Base-by-base conservation (phyloP, 2,329 filamentous ascomycete species). In the Colletotrichum karsti region DNA sequence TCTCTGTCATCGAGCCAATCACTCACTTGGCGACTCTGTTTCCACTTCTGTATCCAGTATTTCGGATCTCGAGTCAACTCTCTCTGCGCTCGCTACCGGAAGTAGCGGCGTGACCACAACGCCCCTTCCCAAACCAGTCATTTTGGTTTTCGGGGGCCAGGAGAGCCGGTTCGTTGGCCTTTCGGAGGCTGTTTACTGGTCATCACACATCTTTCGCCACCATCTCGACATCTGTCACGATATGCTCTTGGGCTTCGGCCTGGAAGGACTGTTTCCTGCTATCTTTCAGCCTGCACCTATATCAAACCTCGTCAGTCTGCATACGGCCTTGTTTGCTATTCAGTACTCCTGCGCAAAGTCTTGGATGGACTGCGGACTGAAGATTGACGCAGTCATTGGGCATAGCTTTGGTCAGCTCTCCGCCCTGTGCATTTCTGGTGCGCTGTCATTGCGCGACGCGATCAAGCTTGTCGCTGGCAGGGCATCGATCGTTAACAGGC, bases 141-240 rank as follows among this genome's bases (percentile, higher is more conserved):
- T 83, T 2, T 62, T 84, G 0, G 74, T 73, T 13, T 82, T 83
- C 55, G 79, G 79, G 3, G 81, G 81, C 4, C 82, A 84, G 51
- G 74, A 73, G 3, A 1, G 33, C 20, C 53, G 54, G 1, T 51
- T 5, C 8, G 35, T 53, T 15, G 61, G 61, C 6, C 35, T 64
- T 1, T 58, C 53, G 5, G 18, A 28, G 35, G 13, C 24, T 4
- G 65, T 60, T 13, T 71, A 74, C 37, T 60, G 69, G 0, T 42
- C 74, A 1, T 73, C 82, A 2, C 13, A 42, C 7, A 33, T 64
- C 5, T 18, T 64, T 8, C 74, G 74, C 12, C 57, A 64, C 3
- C 72, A 83, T 58, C 73, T 84, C 1, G 74, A 80, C 41, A 44
- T 57, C 5, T 84, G 81, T 58, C 75, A 82, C 24, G 28, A 66